Conservation (phyloP, 2,329 filamentous ascomycete species). For the Claviceps sp. region DNA sequence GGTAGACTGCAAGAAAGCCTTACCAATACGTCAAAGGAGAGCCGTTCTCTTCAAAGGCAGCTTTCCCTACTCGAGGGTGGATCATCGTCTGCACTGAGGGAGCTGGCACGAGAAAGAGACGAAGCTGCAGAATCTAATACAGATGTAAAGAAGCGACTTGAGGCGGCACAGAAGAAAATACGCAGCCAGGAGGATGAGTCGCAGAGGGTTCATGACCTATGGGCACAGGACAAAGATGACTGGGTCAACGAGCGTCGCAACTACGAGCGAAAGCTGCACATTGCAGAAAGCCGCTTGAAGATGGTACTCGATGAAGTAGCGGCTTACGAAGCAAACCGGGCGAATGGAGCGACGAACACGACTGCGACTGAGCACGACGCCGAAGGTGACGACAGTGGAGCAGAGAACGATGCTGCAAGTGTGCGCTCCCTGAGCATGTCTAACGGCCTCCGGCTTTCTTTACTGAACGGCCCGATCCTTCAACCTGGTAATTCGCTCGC, state of each 20-base stretch:
- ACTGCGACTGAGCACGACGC: conserved; percentile 31
- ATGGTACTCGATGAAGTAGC: conserved; percentile 74
- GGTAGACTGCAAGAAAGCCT: conserved; percentile 54
- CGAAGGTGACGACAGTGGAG: conserved; percentile 47
- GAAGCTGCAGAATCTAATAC: conserved; percentile 58
- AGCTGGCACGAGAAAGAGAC: conserved; percentile 75
- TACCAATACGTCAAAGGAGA: conserved; percentile 57
- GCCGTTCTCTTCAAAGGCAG: conserved; percentile 69
- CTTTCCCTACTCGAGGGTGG: conserved; percentile 78
- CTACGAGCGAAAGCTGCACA: conserved; percentile 72
- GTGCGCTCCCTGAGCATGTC: conserved; percentile 59
- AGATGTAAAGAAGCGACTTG: conserved; percentile 67
- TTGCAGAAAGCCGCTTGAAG: conserved; percentile 80
- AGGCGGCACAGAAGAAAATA: conserved; percentile 62
- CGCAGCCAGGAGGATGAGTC: conserved; percentile 73
- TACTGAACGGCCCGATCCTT: conserved; percentile 45
- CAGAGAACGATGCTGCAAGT: conserved; percentile 60
- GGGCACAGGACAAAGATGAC: conserved; percentile 68
- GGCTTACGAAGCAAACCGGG: conserved; percentile 46
- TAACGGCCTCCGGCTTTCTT: conserved; percentile 60
- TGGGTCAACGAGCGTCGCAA: conserved; percentile 78
- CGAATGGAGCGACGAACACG: conserved; percentile 24
- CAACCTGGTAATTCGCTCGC: conserved; percentile 64
- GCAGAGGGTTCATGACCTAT: conserved; percentile 62
- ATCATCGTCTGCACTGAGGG: conserved; percentile 70